Conservation (phyloP, 805 yeast species). For the Zygosaccharomyces rouxii region DNA sequence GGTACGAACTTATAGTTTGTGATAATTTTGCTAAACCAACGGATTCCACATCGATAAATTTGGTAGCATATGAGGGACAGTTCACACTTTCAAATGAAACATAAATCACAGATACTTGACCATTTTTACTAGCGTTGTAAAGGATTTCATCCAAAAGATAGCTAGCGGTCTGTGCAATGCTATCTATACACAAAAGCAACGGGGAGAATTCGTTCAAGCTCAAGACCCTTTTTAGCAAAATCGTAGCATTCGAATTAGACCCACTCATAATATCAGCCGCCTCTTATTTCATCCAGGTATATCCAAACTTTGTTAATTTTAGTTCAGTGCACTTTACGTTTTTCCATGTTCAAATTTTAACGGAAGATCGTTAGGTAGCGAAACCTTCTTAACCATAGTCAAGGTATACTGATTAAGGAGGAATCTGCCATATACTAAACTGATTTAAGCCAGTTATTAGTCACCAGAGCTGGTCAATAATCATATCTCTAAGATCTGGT, state of each 20-base stretch:
- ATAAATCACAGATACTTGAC: slow-evolving; percentile 41
- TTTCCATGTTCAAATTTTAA: not conserved
- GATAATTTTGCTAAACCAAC: slow-evolving; percentile 18
- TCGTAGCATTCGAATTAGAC: slow-evolving; percentile 42
- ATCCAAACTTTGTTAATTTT: not conserved
- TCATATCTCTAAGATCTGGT: not conserved
- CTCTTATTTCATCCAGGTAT: not conserved
- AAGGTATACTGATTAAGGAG: not conserved
- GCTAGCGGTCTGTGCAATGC: slow-evolving; percentile 62
- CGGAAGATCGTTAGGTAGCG: not conserved
- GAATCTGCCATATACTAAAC: not conserved
- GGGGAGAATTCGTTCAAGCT: slow-evolving; percentile 71
- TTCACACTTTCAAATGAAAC: slow-evolving; percentile 65
- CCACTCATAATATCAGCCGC: slow-evolving; percentile 28
- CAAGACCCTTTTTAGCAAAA: slow-evolving; percentile 62
- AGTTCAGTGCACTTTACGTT: not conserved
- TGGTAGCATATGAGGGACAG: slow-evolving; percentile 46
- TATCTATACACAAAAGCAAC: slow-evolving; percentile 63
- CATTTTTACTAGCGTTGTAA: slow-evolving; percentile 33
- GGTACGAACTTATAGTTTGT: slow-evolving; percentile 20
- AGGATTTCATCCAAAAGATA: slow-evolving; percentile 56
- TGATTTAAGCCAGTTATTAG: not conserved
- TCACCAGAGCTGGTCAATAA: slow-evolving; percentile 1
- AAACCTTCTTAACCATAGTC: not conserved
- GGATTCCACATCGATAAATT: slow-evolving; percentile 45